Evolutionary conservation across 768 basidiomycete genomes (phyloP).

Genomic region (Xerocomus spinulosus): DNA sequence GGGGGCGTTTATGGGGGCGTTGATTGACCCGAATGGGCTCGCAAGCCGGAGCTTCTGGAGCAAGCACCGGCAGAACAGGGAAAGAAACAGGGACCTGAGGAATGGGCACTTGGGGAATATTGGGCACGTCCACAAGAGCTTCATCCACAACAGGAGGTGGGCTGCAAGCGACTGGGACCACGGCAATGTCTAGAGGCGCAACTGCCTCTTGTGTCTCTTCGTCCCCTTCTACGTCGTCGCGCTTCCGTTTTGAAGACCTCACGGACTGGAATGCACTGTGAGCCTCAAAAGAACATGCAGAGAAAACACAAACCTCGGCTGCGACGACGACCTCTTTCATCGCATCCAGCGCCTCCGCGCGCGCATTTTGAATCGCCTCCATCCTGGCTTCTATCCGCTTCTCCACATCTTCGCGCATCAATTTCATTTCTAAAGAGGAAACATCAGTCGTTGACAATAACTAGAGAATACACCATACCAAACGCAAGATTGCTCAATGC

Average conservation of each 20-base stretch:
- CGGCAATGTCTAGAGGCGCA: background rate
- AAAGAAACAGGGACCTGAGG: background rate
- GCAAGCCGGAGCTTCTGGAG: background rate
- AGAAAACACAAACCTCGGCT: slow-evolving; percentile 22
- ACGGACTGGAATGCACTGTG: slow-evolving; percentile 19
- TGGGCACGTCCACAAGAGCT: background rate
- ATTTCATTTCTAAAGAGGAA: slow-evolving; percentile 40
- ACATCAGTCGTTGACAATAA: background rate
- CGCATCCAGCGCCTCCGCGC: slow-evolving; percentile 34
- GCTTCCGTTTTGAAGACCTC: slow-evolving; percentile 61
- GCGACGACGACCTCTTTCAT: slow-evolving; percentile 35
- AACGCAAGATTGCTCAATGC: slow-evolving; percentile 38
- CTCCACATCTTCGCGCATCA: slow-evolving; percentile 39
- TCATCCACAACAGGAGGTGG: background rate
- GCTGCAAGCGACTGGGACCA: background rate
- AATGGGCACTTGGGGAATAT: slow-evolving; percentile 4
- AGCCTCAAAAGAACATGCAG: slow-evolving; percentile 24
- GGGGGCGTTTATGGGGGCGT: slow-evolving; percentile 41
- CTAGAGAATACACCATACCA: slow-evolving; percentile 31
- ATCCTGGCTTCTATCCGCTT: slow-evolving; percentile 45
- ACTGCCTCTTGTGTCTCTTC: background rate
- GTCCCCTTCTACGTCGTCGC: slow-evolving; percentile 38
- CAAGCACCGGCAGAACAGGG: background rate
- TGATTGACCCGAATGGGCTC: slow-evolving; percentile 17
- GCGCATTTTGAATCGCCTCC: slow-evolving; percentile 39